These are phyloP conservation scores for Amanita subjunquillea DNA, from an alignment of 768 basidiomycete species.

Conservation along the genomic window DNA sequence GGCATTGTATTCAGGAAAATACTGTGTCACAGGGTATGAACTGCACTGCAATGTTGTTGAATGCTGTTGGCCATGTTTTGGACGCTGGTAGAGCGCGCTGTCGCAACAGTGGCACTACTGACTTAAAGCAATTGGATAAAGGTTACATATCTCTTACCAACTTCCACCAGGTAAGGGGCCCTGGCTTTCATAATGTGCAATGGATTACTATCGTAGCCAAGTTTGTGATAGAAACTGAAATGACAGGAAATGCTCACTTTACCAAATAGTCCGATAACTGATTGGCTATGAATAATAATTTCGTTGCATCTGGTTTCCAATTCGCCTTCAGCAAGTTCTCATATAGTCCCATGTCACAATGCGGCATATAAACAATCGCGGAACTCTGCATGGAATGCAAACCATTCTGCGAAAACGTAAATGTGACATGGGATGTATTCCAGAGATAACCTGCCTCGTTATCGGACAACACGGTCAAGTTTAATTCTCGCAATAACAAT, in stretches of 20 bases:
- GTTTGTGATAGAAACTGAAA: conserved; percentile 25
- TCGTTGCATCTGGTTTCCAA: conserved; percentile 37
- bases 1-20: not conserved
- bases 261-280: conserved; percentile 55
- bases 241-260: conserved; percentile 42
- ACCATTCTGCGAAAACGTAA: conserved; percentile 18
- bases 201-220: conserved; percentile 7
- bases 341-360: conserved; percentile 66
- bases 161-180: not conserved
- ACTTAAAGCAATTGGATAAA: not conserved
- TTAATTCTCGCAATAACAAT: conserved; percentile 36
- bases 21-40: conserved; percentile 10
- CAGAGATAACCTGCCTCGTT: conserved; percentile 36
- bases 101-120: conserved; percentile 37
- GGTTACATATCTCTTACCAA: not conserved
- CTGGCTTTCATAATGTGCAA: not conserved
- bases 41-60: conserved; percentile 59
- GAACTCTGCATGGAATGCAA: conserved; percentile 25
- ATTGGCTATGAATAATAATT: conserved; percentile 55
- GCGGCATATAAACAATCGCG: conserved; percentile 71
- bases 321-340: conserved; percentile 55
- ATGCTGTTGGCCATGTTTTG: conserved; percentile 45
- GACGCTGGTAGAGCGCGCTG: conserved; percentile 39
- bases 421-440: not conserved
- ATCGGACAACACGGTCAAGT: conserved; percentile 25